Evolutionary conservation across 2,329 filamentous ascomycete species (phyloP).

Genomic region (Neocucurbitaria cava): DNA sequence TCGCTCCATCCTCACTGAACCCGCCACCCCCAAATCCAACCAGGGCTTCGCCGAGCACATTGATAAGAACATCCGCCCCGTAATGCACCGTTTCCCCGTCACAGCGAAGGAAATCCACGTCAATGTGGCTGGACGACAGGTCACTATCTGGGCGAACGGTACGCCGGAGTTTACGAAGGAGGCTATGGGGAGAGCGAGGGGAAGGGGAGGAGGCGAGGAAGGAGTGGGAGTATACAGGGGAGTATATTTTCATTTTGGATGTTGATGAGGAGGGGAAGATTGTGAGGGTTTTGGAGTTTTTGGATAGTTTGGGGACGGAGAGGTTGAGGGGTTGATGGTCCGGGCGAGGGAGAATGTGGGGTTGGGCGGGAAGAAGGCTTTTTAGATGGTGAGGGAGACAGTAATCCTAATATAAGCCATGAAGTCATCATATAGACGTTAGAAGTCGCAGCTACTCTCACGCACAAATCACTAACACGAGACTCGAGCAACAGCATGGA

Average conservation of each 20-base stretch:
- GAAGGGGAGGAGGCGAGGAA: constrained; percentile 12
- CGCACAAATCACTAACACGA: too few species aligned
- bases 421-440: too few species aligned
- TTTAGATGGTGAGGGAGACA: background rate
- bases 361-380: background rate
- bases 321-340: constrained; percentile 2
- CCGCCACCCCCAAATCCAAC: constrained; percentile 5
- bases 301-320: constrained; percentile 33
- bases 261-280: constrained; percentile 40
- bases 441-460: too few species aligned
- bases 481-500: too few species aligned
- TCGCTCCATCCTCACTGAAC: constrained; percentile 13
- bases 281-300: constrained; percentile 37
- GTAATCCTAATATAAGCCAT: too few species aligned
- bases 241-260: constrained; percentile 44
- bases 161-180: constrained; percentile 31
- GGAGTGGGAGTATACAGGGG: constrained; percentile 39
- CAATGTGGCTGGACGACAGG: constrained; percentile 23
- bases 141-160: constrained; percentile 38
- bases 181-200: constrained; percentile 34
- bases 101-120: constrained; percentile 19
- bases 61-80: constrained; percentile 9
- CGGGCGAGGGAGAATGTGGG: constrained; percentile 12
- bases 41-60: constrained; percentile 13
- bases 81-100: constrained; percentile 27